A percentile compares a stretch with the other conserved stretches of the same genome.
Evolutionary conservation across 2,329 filamentous ascomycete species (phyloP).

Genomic region (Moelleriella libera): DNA sequence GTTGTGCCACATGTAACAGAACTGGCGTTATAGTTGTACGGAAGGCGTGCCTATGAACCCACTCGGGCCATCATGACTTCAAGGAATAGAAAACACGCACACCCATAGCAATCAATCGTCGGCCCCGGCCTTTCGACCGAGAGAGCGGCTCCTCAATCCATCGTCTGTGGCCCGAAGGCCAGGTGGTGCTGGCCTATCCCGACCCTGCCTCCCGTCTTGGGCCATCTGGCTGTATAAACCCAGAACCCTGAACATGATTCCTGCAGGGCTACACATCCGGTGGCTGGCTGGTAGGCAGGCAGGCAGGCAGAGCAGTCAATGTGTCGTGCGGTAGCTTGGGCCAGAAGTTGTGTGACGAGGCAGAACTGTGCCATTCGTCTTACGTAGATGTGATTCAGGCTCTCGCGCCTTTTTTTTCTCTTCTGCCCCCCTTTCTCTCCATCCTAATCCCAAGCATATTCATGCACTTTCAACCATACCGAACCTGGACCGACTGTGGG

Average conservation of each 20-base stretch:
- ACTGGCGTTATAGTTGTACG: neutral
- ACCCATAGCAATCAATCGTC: neutral
- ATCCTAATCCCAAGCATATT: no score
- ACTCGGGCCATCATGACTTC: neutral
- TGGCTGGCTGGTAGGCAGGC: no score
- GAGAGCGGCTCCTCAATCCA: constrained; percentile 1
- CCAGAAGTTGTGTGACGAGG: no score
- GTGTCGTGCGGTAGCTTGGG: no score
- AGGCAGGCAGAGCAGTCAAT: no score
- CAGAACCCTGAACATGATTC: neutral
- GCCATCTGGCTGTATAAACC: neutral
- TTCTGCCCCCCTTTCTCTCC: neutral
- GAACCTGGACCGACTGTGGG: no score
- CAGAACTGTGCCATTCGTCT: no score
- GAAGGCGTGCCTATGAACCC: neutral
- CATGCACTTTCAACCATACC: no score
- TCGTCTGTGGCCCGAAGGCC: constrained; percentile 1
- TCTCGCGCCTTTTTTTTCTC: neutral
- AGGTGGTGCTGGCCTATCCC: neutral
- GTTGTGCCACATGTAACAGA: neutral
- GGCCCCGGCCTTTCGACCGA: constrained; percentile 1
- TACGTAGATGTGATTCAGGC: neutral
- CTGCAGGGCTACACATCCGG: neutral
- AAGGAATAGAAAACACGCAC: neutral
- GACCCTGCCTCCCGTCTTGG: constrained; percentile 1